These are phyloP conservation scores for Erodium texanum DNA, from an alignment of 441 rosid genomes.

Conservation along the genomic window DNA sequence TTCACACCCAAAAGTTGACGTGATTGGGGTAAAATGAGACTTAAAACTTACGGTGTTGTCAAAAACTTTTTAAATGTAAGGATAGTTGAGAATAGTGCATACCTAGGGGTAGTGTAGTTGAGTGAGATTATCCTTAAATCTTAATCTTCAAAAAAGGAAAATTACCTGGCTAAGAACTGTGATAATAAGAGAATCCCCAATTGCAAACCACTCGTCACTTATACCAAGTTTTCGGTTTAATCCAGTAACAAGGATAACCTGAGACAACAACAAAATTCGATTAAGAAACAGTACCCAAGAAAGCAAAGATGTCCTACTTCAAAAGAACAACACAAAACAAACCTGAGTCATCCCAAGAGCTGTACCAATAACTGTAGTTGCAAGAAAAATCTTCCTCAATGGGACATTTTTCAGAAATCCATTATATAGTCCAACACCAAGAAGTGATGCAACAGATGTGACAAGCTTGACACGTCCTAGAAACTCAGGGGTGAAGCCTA, in stretches of 20 bases:
- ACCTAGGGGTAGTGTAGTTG: too few relatives aligned
- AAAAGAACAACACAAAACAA: conserved; percentile 18
- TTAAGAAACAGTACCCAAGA: background rate
- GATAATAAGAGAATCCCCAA: conserved; percentile 84
- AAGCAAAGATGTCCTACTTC: background rate
- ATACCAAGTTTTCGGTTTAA: conserved; percentile 71
- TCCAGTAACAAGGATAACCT: conserved; percentile 89
- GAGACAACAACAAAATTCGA: background rate
- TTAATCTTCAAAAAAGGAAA: too few relatives aligned
- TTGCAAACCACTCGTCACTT: conserved; percentile 94
- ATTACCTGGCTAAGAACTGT: conserved; percentile 87
- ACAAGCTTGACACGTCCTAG: conserved; percentile 88
- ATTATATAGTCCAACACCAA: conserved; percentile 85
- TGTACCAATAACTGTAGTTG: conserved; percentile 60
- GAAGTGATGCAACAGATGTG: conserved; percentile 79
- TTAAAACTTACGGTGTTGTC: too few relatives aligned
- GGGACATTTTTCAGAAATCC: conserved; percentile 79
- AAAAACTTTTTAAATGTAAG: too few relatives aligned
- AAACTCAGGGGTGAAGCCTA: conserved; percentile 95
- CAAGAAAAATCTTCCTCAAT: conserved; percentile 68
- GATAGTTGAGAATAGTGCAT: too few relatives aligned
- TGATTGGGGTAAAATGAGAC: too few relatives aligned
- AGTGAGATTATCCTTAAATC: too few relatives aligned
- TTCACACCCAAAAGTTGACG: too few relatives aligned
- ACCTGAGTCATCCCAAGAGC: conserved; percentile 97